phyloP scores from a whole-genome alignment of 2,329 filamentous ascomycete genomes.

The Diaporthe ampelina region DNA sequence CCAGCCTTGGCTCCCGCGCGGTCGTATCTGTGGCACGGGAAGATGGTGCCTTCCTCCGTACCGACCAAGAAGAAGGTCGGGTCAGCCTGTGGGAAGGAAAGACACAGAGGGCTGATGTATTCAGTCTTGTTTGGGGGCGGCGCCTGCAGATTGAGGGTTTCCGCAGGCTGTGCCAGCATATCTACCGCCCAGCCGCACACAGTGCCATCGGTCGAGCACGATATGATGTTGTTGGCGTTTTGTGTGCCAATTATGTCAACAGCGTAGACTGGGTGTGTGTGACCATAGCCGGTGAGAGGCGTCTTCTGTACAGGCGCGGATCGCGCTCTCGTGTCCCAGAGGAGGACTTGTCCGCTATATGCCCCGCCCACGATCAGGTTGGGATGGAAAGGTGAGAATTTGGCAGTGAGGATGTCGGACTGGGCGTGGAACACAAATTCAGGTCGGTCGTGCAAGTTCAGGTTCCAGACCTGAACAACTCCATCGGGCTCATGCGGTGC shows the following conservation, averaged over 20 bases:
- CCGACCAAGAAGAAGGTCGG: constrained; percentile 98
- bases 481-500: constrained; percentile 95
- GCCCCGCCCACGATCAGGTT: constrained; percentile 96
- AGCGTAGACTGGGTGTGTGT: constrained; percentile 96
- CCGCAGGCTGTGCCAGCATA: constrained; percentile 96
- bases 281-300: constrained; percentile 91
- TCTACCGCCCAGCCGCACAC: constrained; percentile 98
- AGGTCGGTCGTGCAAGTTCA: constrained; percentile 92
- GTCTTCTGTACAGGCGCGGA: constrained; percentile 95
- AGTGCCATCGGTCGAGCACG: constrained; percentile 94
- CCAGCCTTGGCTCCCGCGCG: constrained; percentile 97
- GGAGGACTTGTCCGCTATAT: constrained; percentile 94
- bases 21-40: constrained; percentile 97
- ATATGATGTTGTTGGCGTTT: constrained; percentile 99
- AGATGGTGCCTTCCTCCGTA: constrained; percentile 96
- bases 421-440: constrained; percentile 98
- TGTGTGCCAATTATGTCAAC: constrained; percentile 97
- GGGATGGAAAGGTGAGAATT: constrained; percentile 98
- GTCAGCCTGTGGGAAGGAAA: constrained; percentile 94
- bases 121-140: constrained; percentile 91
- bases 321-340: constrained; percentile 96
- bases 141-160: constrained; percentile 88
- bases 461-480: constrained; percentile 96
- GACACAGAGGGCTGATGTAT: constrained; percentile 93
- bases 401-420: constrained; percentile 93